phyloP scores from a whole-genome alignment of 2,329 filamentous ascomycete genomes.

The Epichloe uncinata region DNA sequence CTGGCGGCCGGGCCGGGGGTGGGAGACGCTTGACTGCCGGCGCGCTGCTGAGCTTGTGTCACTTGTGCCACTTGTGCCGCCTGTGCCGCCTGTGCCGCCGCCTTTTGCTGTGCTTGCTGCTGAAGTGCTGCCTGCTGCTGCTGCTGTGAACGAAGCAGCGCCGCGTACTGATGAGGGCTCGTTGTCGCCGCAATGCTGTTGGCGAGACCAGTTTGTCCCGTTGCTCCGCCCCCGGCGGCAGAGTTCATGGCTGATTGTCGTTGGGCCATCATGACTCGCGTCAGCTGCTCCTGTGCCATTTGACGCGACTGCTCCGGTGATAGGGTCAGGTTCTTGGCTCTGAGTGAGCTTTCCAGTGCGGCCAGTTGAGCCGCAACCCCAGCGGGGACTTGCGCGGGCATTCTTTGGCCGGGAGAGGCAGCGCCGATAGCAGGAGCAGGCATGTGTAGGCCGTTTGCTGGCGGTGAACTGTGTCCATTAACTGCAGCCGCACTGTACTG shows the following conservation, averaged over 20 bases:
- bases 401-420: constrained; percentile 27
- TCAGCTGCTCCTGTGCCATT: constrained; percentile 37
- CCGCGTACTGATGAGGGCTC: constrained; percentile 47
- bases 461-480: constrained; percentile 30
- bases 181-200: constrained; percentile 34
- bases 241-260: constrained; percentile 42
- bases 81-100: constrained; percentile 11
- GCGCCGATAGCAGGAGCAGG: constrained; percentile 27
- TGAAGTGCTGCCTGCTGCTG: constrained; percentile 28
- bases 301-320: constrained; percentile 36
- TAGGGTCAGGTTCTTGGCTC: constrained; percentile 36
- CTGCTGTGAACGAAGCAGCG: constrained; percentile 43
- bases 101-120: constrained; percentile 15
- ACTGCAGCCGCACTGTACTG: constrained; percentile 28
- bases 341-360: constrained; percentile 38
- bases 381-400: constrained; percentile 31
- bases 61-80: constrained; percentile 12
- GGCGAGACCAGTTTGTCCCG: constrained; percentile 33
- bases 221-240: constrained; percentile 37
- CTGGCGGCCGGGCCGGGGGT: constrained; percentile 11
- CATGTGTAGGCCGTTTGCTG: constrained; percentile 33
- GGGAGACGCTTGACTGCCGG: constrained; percentile 11
- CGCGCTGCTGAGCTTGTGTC: constrained; percentile 18
- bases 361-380: constrained; percentile 35
- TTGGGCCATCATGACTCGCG: constrained; percentile 33